Base-by-base conservation (phyloP, 2,329 filamentous ascomycete genomes). In the Alternaria sp. region DNA sequence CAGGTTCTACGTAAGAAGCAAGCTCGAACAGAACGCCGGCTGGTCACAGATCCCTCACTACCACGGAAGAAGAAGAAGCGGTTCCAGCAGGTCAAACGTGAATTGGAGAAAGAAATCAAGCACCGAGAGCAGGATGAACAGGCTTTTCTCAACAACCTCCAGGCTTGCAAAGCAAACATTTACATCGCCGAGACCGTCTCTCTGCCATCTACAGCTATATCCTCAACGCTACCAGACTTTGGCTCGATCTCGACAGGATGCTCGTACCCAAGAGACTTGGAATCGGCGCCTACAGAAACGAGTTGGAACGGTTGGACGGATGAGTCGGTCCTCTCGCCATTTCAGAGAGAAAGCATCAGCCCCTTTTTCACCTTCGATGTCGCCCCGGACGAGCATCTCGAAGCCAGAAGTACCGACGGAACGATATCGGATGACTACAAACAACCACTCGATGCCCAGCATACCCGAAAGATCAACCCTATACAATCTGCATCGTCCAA, bases 301-400 rank as follows among this genome's bases (percentile, higher is more conserved):
- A 71, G 72, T 28, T 79, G 76, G 77, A 72, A 74, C 37, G 72
- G 74, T 11, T 79, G 76, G 75, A 64, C 67, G 6, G 72, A 75
- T 18, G 69, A 75, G 7, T 63, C 66, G 14, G 51, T 25, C 12
- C 51, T 67, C 6, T 77, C 73, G 21, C 72, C 71, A 1, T 76
- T 77, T 55, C 62, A 74, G 37, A 71, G 62, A 50, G 33, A 61
- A 18, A 56, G 65, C 20, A 62, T 37, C 26, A 55, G 64, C 10
- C 33, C 66, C 10, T 56, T 70, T 45, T 55, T 69, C 28, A 15
- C 49, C 23, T 51, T 69, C 5, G 71, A 75, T 4, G 55, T 74
- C 4, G 70, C 73, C 8, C 74, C 75, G 18, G 72, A 77, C 18
- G 65, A 63, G 11, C 46, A 20, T 54, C 59, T 45, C 33, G 25